Evolutionary conservation across 1,284 basidiomycete genomes (phyloP), one percentile per base, ranked within the genome.

Genomic region (Microbotryum silenes-acaulis): DNA sequence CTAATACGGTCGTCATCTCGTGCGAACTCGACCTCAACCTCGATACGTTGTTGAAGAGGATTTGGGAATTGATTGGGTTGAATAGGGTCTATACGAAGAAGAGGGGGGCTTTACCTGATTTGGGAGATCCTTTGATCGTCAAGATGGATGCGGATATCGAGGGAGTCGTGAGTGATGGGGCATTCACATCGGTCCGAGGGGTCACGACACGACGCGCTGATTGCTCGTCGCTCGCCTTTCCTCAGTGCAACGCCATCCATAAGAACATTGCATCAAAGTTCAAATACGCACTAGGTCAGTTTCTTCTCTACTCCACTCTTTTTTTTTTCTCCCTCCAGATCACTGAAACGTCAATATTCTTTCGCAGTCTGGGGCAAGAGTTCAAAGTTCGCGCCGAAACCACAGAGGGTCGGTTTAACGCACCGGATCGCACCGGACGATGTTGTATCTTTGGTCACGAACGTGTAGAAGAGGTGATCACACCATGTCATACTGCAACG

Each of bases 341-440:
- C 27, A 27, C 20, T 6, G 14, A 5, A 5, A 6, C 16, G 9
- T n/a, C 20, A 14, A 14, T 3, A n/a, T 27, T 21, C 23, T 18
- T 18, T 42, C 31, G 31, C 51, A 52, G 63, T 70, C 16, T 67
- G 62, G 65, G 70, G 70, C 54, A 71, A 68, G 62, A 64, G 61
- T 48, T 59, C 55, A 21, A 67, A 68, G 46, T 72, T 71, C 76
- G 81, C 85, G 51, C 92, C 92, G 1, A 88, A 94, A 73, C 89
- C 91, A 1, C 92, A 96, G 75, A 96, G 94, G 76, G 78, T 82
- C 59, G 91, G 93, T 51, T 78, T 97, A 62, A 81, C 79, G 49
- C 94, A 97, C 77, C 81, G 84, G 58, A 88, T 97, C 21, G 85
- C 87, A 71, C 91, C 96, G 72, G 93, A 97, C 75, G 94, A 97